phyloP scores from a whole-genome alignment of 768 basidiomycete genomes.

The Pisolithus sp. region DNA sequence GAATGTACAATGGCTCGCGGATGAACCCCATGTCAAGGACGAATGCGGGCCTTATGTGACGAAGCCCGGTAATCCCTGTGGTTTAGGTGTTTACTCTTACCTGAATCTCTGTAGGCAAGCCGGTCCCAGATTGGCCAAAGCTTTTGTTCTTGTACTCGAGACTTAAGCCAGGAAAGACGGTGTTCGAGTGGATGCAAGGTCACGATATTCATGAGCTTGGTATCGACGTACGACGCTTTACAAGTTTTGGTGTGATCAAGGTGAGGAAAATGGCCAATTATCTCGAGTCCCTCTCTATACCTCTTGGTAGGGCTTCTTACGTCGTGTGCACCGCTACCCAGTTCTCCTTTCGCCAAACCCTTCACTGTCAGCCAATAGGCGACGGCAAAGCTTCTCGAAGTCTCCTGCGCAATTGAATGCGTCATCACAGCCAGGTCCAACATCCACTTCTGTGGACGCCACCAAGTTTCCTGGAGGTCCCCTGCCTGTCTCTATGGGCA shows the following conservation, averaged over 20 bases:
- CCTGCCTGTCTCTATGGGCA: constrained; percentile 10
- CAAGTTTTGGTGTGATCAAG: constrained; percentile 97
- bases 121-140: constrained; percentile 79
- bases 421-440: constrained; percentile 7
- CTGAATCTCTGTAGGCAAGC: constrained; percentile 34
- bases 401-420: constrained; percentile 8
- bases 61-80: constrained; percentile 46
- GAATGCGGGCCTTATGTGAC: constrained; percentile 94
- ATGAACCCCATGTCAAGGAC: constrained; percentile 73
- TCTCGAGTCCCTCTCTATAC: background rate
- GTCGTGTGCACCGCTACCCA: constrained; percentile 91
- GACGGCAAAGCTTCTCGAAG: constrained; percentile 25
- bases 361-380: constrained; percentile 17
- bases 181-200: constrained; percentile 83
- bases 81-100: background rate
- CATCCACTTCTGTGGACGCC: constrained; percentile 9
- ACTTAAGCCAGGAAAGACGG: constrained; percentile 73
- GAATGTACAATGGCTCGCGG: constrained; percentile 81
- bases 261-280: constrained; percentile 27
- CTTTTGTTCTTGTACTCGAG: constrained; percentile 83
- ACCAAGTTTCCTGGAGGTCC: constrained; percentile 17
- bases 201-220: constrained; percentile 65
- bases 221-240: constrained; percentile 90
- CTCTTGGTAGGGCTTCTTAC: constrained; percentile 68
- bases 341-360: constrained; percentile 48